A percentile compares a stretch with the other conserved stretches of the same genome.
Conservation (phyloP, 495 filamentous ascomycete genomes). For the Mytilinidion resinicola region DNA sequence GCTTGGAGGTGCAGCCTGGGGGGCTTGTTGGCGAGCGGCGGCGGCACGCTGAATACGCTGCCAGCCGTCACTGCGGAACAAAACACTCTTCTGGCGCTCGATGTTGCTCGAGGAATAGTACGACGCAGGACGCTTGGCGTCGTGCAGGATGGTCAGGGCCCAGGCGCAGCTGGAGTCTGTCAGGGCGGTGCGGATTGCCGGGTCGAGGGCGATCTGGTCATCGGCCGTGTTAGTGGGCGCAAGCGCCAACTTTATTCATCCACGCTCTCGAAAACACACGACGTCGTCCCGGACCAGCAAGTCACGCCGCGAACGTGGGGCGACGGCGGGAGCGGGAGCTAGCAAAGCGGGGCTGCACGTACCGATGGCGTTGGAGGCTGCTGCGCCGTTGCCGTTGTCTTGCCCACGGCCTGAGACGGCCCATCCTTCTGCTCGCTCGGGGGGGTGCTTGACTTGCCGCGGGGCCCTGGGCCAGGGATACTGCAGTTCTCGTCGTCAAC, state of each 20-base stretch:
- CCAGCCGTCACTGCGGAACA: background rate
- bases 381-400: background rate
- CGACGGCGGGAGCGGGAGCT: background rate
- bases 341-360: background rate
- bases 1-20: background rate
- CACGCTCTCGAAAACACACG: too few relatives aligned
- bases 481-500: too few relatives aligned
- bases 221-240: too few relatives aligned
- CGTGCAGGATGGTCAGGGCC: background rate
- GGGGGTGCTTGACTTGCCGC: background rate
- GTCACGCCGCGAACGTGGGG: background rate
- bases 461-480: background rate
- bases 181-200: too few relatives aligned
- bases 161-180: background rate
- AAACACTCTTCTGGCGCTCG: background rate
- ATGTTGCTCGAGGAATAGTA: constrained; percentile 1
- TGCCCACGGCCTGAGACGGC: background rate
- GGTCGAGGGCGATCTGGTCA: too few relatives aligned
- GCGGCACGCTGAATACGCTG: background rate
- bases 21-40: background rate
- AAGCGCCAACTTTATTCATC: too few relatives aligned
- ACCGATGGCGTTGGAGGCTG: too few relatives aligned
- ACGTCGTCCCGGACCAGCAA: too few relatives aligned
- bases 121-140: background rate
- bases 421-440: background rate